Conservation (phyloP, 495 filamentous ascomycete genomes). For the Thermochaetoides thermophila region DNA sequence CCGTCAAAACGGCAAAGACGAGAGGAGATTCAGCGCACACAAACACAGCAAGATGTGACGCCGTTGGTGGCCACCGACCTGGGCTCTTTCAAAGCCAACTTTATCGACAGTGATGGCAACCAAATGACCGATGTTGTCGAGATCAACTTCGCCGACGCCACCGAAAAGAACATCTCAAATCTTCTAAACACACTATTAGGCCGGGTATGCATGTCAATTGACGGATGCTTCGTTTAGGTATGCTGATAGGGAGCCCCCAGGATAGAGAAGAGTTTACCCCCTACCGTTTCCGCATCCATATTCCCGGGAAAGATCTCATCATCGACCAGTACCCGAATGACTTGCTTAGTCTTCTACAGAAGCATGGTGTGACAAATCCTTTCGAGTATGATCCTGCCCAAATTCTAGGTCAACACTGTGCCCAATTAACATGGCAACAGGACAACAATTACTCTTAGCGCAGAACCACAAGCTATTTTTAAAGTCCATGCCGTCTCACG, state of each 20-base stretch:
- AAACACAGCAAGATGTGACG: constrained; percentile 62
- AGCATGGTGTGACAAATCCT: constrained; percentile 34
- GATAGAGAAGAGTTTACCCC: constrained; percentile 71
- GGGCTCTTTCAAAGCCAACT: constrained; percentile 71
- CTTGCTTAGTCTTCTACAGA: constrained; percentile 29
- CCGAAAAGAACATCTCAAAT: constrained; percentile 76
- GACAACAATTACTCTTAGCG: constrained; percentile 52
- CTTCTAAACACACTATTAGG: constrained; percentile 80
- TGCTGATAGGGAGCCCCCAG: constrained; percentile 1
- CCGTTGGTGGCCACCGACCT: constrained; percentile 50
- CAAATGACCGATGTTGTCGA: constrained; percentile 51
- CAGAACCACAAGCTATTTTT: constrained; percentile 88
- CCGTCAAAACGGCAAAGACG: constrained; percentile 82
- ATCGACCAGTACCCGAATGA: constrained; percentile 57
- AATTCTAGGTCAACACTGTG: background rate
- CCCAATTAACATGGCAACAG: background rate
- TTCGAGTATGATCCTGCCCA: constrained; percentile 19
- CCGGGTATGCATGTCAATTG: constrained; percentile 40
- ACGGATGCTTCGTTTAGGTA: background rate
- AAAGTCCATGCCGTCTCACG: constrained; percentile 82
- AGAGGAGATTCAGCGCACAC: constrained; percentile 54
- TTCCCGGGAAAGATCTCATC: constrained; percentile 42
- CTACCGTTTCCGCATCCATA: constrained; percentile 69
- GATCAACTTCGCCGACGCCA: constrained; percentile 73
- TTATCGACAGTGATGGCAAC: constrained; percentile 67